Percentiles rank a stretch among this genome's conserved stretches.
Evolutionary conservation across 129 eudicot genomes (phyloP).

Genomic region (Scalesia atractyloides): DNA sequence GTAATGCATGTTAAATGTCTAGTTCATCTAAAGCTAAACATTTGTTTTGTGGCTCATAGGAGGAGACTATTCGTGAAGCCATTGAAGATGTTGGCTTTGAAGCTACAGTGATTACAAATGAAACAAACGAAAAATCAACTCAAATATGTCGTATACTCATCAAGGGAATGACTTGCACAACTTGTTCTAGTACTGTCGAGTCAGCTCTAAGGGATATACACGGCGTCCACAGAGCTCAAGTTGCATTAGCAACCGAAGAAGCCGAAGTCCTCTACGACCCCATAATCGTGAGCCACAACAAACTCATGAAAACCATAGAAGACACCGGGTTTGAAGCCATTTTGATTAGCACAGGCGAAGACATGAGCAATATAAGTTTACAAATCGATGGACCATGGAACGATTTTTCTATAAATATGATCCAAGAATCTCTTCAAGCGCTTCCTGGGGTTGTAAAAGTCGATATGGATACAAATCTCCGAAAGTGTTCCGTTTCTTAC

Average conservation of each 20-base stretch:
- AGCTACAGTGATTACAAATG: slow-evolving; percentile 54
- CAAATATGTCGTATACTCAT: slow-evolving; percentile 68
- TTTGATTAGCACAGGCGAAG: slow-evolving; percentile 70
- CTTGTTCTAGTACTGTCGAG: slow-evolving; percentile 73
- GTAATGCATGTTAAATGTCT: neutral
- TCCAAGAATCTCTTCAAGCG: slow-evolving; percentile 57
- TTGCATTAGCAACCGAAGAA: slow-evolving; percentile 81
- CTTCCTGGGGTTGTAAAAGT: slow-evolving; percentile 70
- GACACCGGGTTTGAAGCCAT: slow-evolving; percentile 70
- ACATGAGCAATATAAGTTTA: slow-evolving; percentile 53
- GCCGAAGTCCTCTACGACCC: slow-evolving; percentile 81
- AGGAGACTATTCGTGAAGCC: slow-evolving; percentile 72
- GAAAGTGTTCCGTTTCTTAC: slow-evolving; percentile 58
- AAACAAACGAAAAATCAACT: slow-evolving; percentile 43
- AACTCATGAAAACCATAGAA: slow-evolving; percentile 48
- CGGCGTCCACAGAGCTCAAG: slow-evolving; percentile 72
- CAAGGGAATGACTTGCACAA: slow-evolving; percentile 77
- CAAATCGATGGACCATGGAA: slow-evolving; percentile 60
- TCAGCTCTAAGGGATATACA: slow-evolving; percentile 46
- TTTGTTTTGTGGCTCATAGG: slow-evolving; percentile 37
- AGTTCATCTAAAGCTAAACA: slow-evolving; percentile 11
- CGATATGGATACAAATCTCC: slow-evolving; percentile 43
- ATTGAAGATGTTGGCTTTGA: slow-evolving; percentile 81
- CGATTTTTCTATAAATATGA: slow-evolving; percentile 38
- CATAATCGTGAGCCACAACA: slow-evolving; percentile 35